Base-by-base conservation (phyloP, 768 basidiomycete genomes). In the Obba rivulosa region DNA sequence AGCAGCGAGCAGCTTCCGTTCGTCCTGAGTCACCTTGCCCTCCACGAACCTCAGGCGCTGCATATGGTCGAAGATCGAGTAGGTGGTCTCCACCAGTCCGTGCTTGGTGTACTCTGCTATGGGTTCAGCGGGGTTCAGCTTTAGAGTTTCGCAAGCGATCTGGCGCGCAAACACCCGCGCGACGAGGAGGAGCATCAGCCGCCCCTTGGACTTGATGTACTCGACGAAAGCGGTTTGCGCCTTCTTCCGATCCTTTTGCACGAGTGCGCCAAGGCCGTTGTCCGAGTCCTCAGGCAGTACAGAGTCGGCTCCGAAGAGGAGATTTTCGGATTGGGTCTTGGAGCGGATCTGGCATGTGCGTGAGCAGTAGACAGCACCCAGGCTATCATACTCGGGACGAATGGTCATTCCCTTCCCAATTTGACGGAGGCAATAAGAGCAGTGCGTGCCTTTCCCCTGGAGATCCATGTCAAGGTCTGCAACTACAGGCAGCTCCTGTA, bases 111-210 rank as follows among this genome's bases (percentile, higher is more conserved):
- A 77, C 38, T 69, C 58, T 21, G 57, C 58, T 14, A 54, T 52
- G 34, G 56, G 59, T 37, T 53, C 50, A 16, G 54, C 59, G 44
- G 59, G 54, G 11, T 75, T 58, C 59, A 87, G 63, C 59, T 85
- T 88, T 41, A 69, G 63, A 0, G 77, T 82, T 60, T 89, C 85
- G 21, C 72, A 66, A 23, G 77, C 74, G 23, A 92, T 76, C 61
- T 89, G 86, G 41, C 85, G 72, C 16, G 81, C 86, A 52, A 89
- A 74, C 62, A 87, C 83, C 34, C 83, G 78, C 22, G 84, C 81
- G 42, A 82, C 79, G 31, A 92, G 76, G 34, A 85, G 65, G 2
- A 79, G 75, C 8, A 66, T 69, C 22, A 73, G 66, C 49, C 66
- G 69, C 44, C 64, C 69, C 7, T 74, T 71, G 31, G 74, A 68